Conservation (phyloP, 208 protist genomes). For the Leishmania guyanensis region DNA sequence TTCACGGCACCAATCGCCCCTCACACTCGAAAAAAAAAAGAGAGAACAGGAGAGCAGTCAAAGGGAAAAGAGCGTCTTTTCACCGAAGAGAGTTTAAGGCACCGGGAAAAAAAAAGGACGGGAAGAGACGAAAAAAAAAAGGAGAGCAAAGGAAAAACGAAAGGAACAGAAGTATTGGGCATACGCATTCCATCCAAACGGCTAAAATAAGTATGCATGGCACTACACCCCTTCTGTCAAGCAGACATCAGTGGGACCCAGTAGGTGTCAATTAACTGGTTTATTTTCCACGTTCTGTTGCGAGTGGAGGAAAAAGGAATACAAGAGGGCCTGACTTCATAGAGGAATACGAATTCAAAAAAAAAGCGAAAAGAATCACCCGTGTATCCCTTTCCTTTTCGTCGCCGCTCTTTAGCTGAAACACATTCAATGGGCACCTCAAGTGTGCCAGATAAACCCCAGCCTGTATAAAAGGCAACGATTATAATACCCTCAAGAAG, state of each 20-base stretch:
- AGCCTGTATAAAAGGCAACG: background rate
- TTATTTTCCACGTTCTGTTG: background rate
- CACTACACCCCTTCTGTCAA: background rate
- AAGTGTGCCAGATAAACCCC: background rate
- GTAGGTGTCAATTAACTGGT: background rate
- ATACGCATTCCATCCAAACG: background rate
- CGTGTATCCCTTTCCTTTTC: background rate
- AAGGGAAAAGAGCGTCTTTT: slow-evolving; percentile 1
- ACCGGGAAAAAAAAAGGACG: background rate
- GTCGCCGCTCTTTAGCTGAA: background rate
- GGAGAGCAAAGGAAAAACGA: slow-evolving; percentile 12
- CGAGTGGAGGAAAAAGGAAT: background rate
- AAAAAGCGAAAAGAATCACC: background rate
- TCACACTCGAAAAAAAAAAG: background rate
- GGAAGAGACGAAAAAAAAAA: background rate
- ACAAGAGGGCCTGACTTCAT: background rate
- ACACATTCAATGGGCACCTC: background rate
- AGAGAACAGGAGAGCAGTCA: background rate
- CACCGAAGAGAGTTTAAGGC: background rate
- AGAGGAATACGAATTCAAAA: background rate
- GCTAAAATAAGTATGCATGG: background rate
- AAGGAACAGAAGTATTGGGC: background rate
- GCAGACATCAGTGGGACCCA: background rate
- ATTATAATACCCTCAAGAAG: background rate
- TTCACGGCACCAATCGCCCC: background rate